phyloP scores from a whole-genome alignment of 179 eudicot genomes.

The Drosera spatulata region DNA sequence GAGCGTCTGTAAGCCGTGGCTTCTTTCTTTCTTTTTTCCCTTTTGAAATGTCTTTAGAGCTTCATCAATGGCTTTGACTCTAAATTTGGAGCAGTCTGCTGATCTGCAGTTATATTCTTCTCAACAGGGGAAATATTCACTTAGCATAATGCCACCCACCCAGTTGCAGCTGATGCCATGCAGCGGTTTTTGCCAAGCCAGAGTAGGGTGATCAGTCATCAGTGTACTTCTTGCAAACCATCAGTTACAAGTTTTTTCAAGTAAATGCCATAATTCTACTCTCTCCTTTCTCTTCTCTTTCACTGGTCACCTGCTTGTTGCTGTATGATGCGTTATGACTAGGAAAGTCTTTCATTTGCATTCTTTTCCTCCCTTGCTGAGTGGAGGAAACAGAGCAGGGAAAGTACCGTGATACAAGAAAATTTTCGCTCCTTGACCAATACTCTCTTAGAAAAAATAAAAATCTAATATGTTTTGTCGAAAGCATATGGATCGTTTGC shows the following conservation, averaged over 20 bases:
- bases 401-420: not conserved
- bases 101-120: not conserved
- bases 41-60: no score
- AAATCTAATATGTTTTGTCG: no score
- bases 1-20: no score
- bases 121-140: not conserved
- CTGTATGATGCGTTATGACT: conserved; percentile 26
- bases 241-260: conserved; percentile 4
- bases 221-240: conserved; percentile 11
- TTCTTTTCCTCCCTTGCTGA: conserved; percentile 23
- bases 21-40: no score
- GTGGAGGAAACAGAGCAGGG: conserved; percentile 1
- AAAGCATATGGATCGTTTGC: no score
- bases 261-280: not conserved
- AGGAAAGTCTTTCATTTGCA: conserved; percentile 14
- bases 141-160: not conserved
- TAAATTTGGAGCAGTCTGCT: no score
- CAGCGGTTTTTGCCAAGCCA: conserved; percentile 4
- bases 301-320: conserved; percentile 6
- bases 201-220: conserved; percentile 3
- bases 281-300: not conserved
- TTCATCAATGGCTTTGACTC: no score
- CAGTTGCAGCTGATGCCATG: not conserved
- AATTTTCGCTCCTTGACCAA: no score
- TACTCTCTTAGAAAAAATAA: no score